phyloP scores from a whole-genome alignment of 805 yeast genomes.

The Metschnikowia lochheadii region DNA sequence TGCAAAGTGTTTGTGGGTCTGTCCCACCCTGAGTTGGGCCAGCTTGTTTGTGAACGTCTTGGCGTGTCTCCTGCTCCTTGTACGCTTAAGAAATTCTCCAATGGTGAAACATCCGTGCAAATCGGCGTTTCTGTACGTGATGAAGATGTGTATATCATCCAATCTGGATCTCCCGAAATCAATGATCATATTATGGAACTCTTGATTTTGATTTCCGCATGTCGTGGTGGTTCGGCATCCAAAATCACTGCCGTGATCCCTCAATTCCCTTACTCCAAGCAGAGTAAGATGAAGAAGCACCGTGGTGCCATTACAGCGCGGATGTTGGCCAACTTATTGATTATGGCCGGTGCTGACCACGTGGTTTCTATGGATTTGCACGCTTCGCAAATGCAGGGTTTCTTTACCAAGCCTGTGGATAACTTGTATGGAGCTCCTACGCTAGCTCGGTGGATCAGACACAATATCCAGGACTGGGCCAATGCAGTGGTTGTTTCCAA shows the following conservation, averaged over 20 bases:
- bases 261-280: slow-evolving; percentile 90
- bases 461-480: slow-evolving; percentile 78
- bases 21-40: slow-evolving; percentile 93
- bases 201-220: slow-evolving; percentile 87
- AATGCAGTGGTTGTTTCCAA: slow-evolving; percentile 96
- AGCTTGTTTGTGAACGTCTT: slow-evolving; percentile 79
- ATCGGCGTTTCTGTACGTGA: slow-evolving; percentile 94
- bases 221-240: slow-evolving; percentile 97
- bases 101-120: slow-evolving; percentile 96
- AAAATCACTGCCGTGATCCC: slow-evolving; percentile 97
- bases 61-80: slow-evolving; percentile 95
- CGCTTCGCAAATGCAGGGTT: slow-evolving; percentile 99
- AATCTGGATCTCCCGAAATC: slow-evolving; percentile 79
- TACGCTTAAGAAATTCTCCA: slow-evolving; percentile 85
- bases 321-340: slow-evolving; percentile 89
- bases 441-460: slow-evolving; percentile 91
- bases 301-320: slow-evolving; percentile 98
- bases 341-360: slow-evolving; percentile 99
- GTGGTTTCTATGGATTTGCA: slow-evolving; percentile 95
- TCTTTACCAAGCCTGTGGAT: slow-evolving; percentile 95
- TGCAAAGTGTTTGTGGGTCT: slow-evolving; percentile 95
- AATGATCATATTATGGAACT: slow-evolving; percentile 97
- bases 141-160: slow-evolving; percentile 88
- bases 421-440: slow-evolving; percentile 96
- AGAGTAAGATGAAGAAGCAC: slow-evolving; percentile 97